Percentiles rank a stretch among this genome's conserved stretches.
Evolutionary conservation across 495 filamentous ascomycete species (phyloP).

Genomic region (Cudoniella acicularis): DNA sequence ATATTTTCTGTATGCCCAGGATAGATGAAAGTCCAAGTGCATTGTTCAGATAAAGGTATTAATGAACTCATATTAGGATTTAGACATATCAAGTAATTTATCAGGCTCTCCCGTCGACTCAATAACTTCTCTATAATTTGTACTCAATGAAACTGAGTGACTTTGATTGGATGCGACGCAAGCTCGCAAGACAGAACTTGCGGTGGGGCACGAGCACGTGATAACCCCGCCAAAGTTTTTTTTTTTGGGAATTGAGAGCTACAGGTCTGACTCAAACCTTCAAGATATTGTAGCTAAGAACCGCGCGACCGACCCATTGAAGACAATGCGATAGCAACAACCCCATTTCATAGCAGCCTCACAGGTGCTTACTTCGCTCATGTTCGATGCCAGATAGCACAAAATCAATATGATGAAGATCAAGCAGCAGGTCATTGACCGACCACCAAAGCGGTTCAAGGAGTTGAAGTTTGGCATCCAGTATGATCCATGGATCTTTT

Average conservation of each 20-base stretch:
- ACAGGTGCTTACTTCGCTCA: neutral
- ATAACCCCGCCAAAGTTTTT: neutral
- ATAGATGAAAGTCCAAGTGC: too few relatives aligned
- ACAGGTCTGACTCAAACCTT: neutral
- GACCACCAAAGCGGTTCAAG: conserved; percentile 83
- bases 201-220: neutral
- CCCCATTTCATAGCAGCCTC: neutral
- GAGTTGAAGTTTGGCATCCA: conserved; percentile 91
- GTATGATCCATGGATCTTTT: conserved; percentile 29
- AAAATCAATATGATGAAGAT: conserved; percentile 24
- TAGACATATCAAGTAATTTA: too few relatives aligned
- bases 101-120: too few relatives aligned
- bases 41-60: too few relatives aligned
- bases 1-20: too few relatives aligned
- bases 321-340: neutral
- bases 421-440: conserved; percentile 87
- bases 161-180: too few relatives aligned
- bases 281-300: too few relatives aligned
- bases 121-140: too few relatives aligned
- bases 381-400: neutral
- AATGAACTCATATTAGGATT: too few relatives aligned
- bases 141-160: too few relatives aligned
- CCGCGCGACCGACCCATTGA: too few relatives aligned
- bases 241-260: neutral
- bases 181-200: too few relatives aligned